Base-by-base conservation (phyloP, 768 basidiomycete species). In the Suillus sp. region DNA sequence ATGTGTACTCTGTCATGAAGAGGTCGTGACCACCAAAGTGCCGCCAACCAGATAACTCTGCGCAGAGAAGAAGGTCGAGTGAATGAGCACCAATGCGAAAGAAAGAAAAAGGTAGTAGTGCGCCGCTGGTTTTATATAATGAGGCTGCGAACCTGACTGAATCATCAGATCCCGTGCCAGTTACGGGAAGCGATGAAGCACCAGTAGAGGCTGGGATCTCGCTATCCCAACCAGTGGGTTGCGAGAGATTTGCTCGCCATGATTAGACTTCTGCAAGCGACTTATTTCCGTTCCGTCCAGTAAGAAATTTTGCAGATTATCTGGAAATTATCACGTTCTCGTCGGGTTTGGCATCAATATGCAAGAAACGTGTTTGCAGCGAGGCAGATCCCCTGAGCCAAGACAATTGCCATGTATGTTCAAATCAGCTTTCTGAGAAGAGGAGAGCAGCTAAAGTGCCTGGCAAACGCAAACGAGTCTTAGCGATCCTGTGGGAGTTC, bases 1-100 rank as follows among this genome's bases (percentile, higher is more conserved):
- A 78, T 0, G 83, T 81, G 73, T 86, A 87, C 77, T 88, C 87
- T 61, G 87, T 86, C 88, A 91, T 89, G 66, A 62, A 43, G 35
- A 25, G 58, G 40, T 14, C 45, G 38, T 57, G 48, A 55, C 32
- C 43, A 30, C 27, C 45, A 47, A 25, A 48, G 16, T 16, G 27
- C 8, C 48, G 61, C 38, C 45, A 59, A 35, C 5, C 37, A 59
- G 62, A 57, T 48, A 63, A 47, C 32, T 13, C 56, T 40, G 38
- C 22, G 38, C 18, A 37, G 35, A 27, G 55, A 47, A 32, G n/a
- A 38, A 61, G 48, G 35, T 25, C 32, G 50, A 54, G 60, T 59
- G 25, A 59, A 48, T 38, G 57, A 60, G 18, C 34, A 47, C 63
- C 56, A 34, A 25, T 56, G 47, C 56, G 58, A 57, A 47, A 64